phyloP scores from a whole-genome alignment of 1,284 basidiomycete genomes.

The Apiotrichum montevideense region DNA sequence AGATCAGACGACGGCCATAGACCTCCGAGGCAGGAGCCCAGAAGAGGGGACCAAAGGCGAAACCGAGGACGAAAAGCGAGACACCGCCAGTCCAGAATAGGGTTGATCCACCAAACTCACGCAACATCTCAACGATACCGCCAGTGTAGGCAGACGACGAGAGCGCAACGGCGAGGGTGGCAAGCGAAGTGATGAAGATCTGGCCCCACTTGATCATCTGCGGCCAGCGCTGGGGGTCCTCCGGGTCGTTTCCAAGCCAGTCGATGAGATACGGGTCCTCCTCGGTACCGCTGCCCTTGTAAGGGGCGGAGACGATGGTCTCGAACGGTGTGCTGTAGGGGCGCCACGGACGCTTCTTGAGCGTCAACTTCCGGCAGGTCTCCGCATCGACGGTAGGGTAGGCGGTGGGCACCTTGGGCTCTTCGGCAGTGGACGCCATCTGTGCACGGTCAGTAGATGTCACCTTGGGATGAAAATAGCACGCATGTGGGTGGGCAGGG shows the following conservation, averaged over 20 bases:
- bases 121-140: conserved; percentile 22
- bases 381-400: background rate
- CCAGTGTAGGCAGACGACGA: conserved; percentile 34
- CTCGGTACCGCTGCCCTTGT: conserved; percentile 44
- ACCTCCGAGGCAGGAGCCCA: conserved; percentile 53
- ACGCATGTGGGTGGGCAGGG: no score
- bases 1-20: conserved; percentile 55
- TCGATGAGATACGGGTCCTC: conserved; percentile 46
- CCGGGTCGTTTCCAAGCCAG: conserved; percentile 33
- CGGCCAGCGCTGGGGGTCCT: conserved; percentile 38
- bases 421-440: background rate
- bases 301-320: conserved; percentile 38
- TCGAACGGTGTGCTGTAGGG: conserved; percentile 42
- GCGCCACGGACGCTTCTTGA: conserved; percentile 35
- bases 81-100: conserved; percentile 32
- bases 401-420: background rate
- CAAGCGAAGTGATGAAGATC: conserved; percentile 22
- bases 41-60: conserved; percentile 38
- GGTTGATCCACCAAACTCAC: conserved; percentile 18
- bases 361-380: conserved; percentile 12
- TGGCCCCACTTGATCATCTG: conserved; percentile 32
- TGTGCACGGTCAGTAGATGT: no score
- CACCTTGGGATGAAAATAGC: no score
- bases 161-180: conserved; percentile 37
- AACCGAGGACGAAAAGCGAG: conserved; percentile 37